A percentile compares a stretch with the other conserved stretches of the same genome.
These are phyloP conservation scores for Tremella yokohamensis DNA, from an alignment of 768 basidiomycete species.

Conservation along the genomic window DNA sequence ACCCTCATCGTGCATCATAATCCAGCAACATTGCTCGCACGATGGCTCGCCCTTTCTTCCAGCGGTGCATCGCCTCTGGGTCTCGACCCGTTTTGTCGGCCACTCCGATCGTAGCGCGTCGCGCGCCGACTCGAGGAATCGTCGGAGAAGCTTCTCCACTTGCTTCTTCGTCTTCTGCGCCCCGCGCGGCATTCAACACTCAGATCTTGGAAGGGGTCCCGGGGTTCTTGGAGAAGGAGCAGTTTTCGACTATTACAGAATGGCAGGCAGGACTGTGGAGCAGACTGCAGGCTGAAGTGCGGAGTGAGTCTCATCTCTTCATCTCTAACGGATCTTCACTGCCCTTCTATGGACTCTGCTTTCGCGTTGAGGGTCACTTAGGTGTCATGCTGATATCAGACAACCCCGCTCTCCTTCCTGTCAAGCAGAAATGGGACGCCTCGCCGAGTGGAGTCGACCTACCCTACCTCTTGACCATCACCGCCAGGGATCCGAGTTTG, in stretches of 20 bases:
- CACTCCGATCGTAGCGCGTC: no score
- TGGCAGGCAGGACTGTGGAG: conserved; percentile 48
- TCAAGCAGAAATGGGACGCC: conserved; percentile 42
- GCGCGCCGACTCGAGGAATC: no score
- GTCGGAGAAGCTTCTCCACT: not conserved
- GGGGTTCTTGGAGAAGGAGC: conserved; percentile 34
- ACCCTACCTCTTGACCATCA: conserved; percentile 57
- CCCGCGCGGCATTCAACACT: conserved; percentile 25
- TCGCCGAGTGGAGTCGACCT: conserved; percentile 33
- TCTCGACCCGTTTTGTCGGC: no score
- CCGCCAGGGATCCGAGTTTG: conserved; percentile 60
- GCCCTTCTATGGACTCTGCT: no score
- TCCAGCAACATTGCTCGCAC: no score
- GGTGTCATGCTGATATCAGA: conserved; percentile 16
- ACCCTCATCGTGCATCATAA: no score
- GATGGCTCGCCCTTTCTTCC: no score
- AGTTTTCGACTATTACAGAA: conserved; percentile 37
- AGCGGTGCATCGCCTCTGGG: no score
- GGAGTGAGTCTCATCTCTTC: conserved; percentile 32
- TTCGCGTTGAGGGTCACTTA: no score
- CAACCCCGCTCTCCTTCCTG: conserved; percentile 34
- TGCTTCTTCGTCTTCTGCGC: not conserved
- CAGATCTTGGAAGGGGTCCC: conserved; percentile 30
- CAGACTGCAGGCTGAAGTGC: conserved; percentile 43
- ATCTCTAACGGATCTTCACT: not conserved